These are phyloP conservation scores for Xylaria sp. DNA, from an alignment of 2,329 filamentous ascomycete species.

Conservation along the genomic window DNA sequence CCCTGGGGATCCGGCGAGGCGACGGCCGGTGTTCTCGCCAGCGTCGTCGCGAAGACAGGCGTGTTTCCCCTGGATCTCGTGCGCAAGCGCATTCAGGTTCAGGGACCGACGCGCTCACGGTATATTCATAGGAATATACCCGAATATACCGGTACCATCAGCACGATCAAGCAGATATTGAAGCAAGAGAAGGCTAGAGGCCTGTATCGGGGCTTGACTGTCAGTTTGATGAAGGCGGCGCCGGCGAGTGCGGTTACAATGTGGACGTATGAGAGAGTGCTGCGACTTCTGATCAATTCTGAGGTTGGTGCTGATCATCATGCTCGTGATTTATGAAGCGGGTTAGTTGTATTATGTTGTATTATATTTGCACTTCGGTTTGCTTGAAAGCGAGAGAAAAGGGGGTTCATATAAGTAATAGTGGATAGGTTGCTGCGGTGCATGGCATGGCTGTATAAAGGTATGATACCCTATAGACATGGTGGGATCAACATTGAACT, in stretches of 20 bases:
- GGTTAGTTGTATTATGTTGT: conserved; percentile 8
- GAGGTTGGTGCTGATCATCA: conserved; percentile 32
- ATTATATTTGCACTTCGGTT: background rate
- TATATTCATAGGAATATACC: conserved; percentile 90
- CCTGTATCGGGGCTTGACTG: conserved; percentile 79
- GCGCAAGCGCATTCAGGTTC: conserved; percentile 88
- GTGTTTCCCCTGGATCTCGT: conserved; percentile 93
- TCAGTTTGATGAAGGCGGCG: conserved; percentile 87
- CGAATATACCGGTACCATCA: conserved; percentile 65
- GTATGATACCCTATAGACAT: conserved; percentile 20
- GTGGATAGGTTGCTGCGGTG: conserved; percentile 1
- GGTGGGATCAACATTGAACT: conserved; percentile 4
- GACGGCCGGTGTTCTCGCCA: conserved; percentile 72
- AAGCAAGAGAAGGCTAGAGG: conserved; percentile 69
- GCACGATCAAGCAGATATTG: conserved; percentile 64
- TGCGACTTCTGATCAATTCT: conserved; percentile 51
- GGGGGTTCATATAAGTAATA: conserved; percentile 1
- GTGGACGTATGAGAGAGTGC: conserved; percentile 83
- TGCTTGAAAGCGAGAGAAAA: background rate
- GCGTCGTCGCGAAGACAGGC: conserved; percentile 75
- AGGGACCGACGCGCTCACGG: conserved; percentile 72
- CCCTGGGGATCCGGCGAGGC: conserved; percentile 78
- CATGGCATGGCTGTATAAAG: conserved; percentile 1
- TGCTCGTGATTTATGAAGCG: background rate
- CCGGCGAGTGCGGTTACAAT: conserved; percentile 90